Conservation (phyloP, 306 rosid genomes). For the Chamaecrista fasciculata region DNA sequence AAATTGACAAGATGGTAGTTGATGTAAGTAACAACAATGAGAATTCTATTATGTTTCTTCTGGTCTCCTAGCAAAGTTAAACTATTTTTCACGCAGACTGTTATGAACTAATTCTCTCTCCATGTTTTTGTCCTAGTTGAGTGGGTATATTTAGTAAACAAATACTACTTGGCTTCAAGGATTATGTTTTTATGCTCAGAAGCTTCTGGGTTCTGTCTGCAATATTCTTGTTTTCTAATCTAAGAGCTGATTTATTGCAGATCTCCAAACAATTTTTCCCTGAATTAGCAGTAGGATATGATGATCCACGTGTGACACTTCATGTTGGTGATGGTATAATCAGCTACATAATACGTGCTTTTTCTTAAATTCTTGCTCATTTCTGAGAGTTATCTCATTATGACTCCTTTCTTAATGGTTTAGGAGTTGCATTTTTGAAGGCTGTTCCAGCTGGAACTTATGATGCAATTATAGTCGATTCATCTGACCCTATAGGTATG, state of each 20-base stretch:
- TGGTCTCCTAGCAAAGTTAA: conserved; percentile 4
- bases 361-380: neutral
- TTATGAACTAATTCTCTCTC: neutral
- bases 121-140: neutral
- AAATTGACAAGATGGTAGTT: conserved; percentile 97
- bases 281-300: conserved; percentile 69
- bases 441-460: conserved; percentile 85
- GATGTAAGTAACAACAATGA: conserved; percentile 55
- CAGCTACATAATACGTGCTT: conserved; percentile 1
- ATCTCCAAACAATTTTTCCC: conserved; percentile 89
- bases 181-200: neutral
- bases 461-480: conserved; percentile 93
- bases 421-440: conserved; percentile 93
- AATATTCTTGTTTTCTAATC: neutral
- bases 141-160: neutral
- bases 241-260: conserved; percentile 40
- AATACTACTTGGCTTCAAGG: neutral
- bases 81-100: neutral
- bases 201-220: conserved; percentile 15
- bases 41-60: conserved; percentile 12
- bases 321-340: conserved; percentile 84
- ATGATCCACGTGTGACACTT: conserved; percentile 84
- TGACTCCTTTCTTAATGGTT: conserved; percentile 32
- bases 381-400: conserved; percentile 10
- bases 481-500: conserved; percentile 95